These are phyloP conservation scores for Coniophora puteana DNA, from an alignment of 1,284 basidiomycete genomes.

Conservation along the genomic window DNA sequence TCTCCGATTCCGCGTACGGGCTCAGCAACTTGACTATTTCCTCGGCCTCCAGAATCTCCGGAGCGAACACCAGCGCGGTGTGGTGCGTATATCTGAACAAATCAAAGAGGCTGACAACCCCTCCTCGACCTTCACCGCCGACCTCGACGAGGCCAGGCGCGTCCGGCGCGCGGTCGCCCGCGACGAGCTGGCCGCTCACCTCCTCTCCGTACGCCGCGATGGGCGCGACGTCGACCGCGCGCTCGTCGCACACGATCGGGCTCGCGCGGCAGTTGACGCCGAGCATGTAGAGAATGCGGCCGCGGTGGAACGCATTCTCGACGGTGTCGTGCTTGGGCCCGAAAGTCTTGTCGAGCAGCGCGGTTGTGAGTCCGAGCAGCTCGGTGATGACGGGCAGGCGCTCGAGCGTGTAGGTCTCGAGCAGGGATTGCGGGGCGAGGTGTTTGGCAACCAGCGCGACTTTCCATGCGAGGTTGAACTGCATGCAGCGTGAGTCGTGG, in stretches of 20 bases:
- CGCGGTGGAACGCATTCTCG: conserved; percentile 4
- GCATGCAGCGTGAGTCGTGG: no score
- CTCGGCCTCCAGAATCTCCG: neutral
- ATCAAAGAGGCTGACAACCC: no score
- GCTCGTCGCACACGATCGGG: conserved; percentile 19
- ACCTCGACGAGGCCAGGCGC: no score
- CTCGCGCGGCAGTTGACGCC: conserved; percentile 28
- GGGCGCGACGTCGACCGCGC: neutral
- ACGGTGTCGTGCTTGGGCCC: conserved; percentile 6
- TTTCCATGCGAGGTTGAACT: conserved; percentile 1
- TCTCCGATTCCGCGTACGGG: neutral
- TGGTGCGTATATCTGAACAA: no score
- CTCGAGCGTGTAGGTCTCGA: conserved; percentile 27
- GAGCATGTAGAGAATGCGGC: conserved; percentile 16
- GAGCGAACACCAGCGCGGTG: conserved; percentile 11
- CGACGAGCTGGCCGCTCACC: neutral
- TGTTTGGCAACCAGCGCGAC: conserved; percentile 27
- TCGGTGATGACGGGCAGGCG: conserved; percentile 29
- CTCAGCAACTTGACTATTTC: neutral
- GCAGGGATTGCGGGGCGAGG: conserved; percentile 19
- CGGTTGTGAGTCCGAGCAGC: conserved; percentile 21
- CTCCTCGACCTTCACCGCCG: neutral
- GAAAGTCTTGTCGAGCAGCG: conserved; percentile 23
- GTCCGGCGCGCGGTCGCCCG: conserved; percentile 8
- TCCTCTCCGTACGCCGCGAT: conserved; percentile 4